These are phyloP conservation scores for Cucurbita pepo DNA, from an alignment of 306 rosid genomes.

Conservation along the genomic window DNA sequence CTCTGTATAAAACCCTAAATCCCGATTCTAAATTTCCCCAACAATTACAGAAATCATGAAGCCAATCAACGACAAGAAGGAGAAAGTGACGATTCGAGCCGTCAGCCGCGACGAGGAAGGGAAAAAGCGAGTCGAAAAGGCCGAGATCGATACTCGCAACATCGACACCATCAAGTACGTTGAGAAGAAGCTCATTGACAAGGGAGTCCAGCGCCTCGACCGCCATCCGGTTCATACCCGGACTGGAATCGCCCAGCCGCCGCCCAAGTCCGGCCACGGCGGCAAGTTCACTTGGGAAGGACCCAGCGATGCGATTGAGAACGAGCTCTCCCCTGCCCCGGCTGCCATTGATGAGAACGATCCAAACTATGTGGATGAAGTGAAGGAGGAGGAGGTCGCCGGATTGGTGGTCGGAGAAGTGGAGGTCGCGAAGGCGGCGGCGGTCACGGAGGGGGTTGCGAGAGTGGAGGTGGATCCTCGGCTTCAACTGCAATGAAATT, in stretches of 20 bases:
- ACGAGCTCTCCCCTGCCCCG: constrained; percentile 29
- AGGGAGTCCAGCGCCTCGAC: constrained; percentile 44
- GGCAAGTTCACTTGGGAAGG: constrained; percentile 94
- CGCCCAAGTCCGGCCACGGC: constrained; percentile 59
- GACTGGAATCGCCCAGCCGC: constrained; percentile 23
- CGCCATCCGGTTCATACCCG: constrained; percentile 55
- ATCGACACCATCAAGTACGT: constrained; percentile 39
- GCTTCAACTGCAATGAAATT: neutral
- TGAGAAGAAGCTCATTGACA: constrained; percentile 56
- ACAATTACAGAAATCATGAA: constrained; percentile 13
- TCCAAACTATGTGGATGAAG: constrained; percentile 67
- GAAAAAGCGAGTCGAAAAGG: constrained; percentile 39
- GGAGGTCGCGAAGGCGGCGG: constrained; percentile 47
- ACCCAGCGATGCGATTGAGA: constrained; percentile 25
- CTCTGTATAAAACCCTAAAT: neutral
- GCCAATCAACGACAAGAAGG: constrained; percentile 36
- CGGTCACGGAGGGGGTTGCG: constrained; percentile 31
- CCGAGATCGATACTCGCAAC: constrained; percentile 32
- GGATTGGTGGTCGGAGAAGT: constrained; percentile 41
- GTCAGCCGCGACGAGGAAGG: constrained; percentile 58
- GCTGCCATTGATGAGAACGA: constrained; percentile 59
- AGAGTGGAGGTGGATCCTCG: constrained; percentile 66
- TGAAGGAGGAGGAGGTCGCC: constrained; percentile 16
- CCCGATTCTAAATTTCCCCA: neutral
- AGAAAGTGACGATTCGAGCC: constrained; percentile 36